Percentiles rank a stretch among this genome's conserved stretches.
These are phyloP conservation scores for Gossypium laxum DNA, from an alignment of 441 rosid genomes.

Conservation along the genomic window DNA sequence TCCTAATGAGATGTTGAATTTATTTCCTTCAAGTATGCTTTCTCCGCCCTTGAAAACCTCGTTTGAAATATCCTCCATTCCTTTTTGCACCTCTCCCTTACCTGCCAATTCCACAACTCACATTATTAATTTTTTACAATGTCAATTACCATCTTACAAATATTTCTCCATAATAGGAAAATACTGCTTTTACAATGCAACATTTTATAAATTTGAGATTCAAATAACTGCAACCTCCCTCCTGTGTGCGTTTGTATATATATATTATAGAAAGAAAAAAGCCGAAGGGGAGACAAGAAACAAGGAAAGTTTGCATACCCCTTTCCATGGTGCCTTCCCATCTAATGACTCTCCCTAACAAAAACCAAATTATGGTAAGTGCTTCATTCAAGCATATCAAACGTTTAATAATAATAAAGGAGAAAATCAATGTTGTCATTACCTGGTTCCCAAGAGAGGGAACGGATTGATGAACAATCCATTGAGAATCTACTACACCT, in stretches of 20 bases:
- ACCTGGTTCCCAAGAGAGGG: constrained; percentile 95
- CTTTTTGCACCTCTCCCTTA: constrained; percentile 72
- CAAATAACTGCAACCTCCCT: too few species aligned
- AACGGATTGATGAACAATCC: constrained; percentile 87
- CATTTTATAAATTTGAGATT: not conserved
- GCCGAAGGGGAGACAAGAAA: not conserved
- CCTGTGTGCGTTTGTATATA: too few species aligned
- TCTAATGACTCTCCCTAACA: constrained; percentile 56
- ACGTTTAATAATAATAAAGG: not conserved
- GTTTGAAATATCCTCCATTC: constrained; percentile 78
- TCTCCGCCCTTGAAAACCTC: constrained; percentile 61
- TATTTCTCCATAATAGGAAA: too few species aligned
- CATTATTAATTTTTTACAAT: not conserved
- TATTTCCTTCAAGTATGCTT: constrained; percentile 34
- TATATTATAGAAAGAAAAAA: not conserved
- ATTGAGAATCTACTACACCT: constrained; percentile 92
- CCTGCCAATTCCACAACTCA: constrained; percentile 34
- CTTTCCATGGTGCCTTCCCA: constrained; percentile 76
- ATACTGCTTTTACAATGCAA: not conserved
- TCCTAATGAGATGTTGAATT: constrained; percentile 34
- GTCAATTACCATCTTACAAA: too few species aligned
- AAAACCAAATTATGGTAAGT: constrained; percentile 4
- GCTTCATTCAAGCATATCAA: not conserved
- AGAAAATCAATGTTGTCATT: constrained; percentile 6
- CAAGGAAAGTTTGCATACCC: constrained; percentile 36